Base-by-base conservation (phyloP, 2,329 filamentous ascomycete genomes). In the Achaetomium macrosporum region DNA sequence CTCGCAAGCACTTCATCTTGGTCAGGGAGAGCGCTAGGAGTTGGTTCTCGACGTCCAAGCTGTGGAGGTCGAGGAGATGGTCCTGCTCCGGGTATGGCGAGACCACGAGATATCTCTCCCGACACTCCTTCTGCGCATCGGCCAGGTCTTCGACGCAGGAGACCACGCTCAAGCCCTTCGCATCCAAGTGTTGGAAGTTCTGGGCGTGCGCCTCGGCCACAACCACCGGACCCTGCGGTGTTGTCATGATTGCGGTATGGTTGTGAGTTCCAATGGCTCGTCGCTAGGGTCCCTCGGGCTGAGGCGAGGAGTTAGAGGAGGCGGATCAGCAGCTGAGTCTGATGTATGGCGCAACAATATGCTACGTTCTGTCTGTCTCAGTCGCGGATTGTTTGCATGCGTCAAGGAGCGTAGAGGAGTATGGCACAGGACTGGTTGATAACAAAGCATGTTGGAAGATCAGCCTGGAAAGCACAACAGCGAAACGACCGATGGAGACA, bases 41-140 rank as follows among this genome's bases (percentile, higher is more conserved):
- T 10, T 76, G 78, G 57, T 84, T 84, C 57, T 88, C 78, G 0
- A 70, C 70, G 57, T 87, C 77, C 7, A 95, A 75, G 2, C 76
- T 82, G 42, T 75, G 69, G 53, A 96, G 76, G 65, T 91, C 82
- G 33, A 95, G 81, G 45, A 88, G 80, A 67, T 95, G 90, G 2
- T 78, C 74, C 29, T 73, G 68, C 40, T 84, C 81, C 10, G 82
- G 81, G 67, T 96, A 95, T 0, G 90, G 90, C 0, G 90, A 95
- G 57, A 84, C 78, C 39, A 87, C 73, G 42, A 93, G 71, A 62
- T 67, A 71, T 56, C 68, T 61, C 29, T 61, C 58, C 12, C 54
- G 40, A 40, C 54, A 15, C 47, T 44, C 47, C 10, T 29, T 25
- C 37, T 16, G 25, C 31, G 25, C 45, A 39, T 41, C 41, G 16